Evolutionary conservation across 1,284 basidiomycete genomes (phyloP).

Genomic region (Peniophora sp.): DNA sequence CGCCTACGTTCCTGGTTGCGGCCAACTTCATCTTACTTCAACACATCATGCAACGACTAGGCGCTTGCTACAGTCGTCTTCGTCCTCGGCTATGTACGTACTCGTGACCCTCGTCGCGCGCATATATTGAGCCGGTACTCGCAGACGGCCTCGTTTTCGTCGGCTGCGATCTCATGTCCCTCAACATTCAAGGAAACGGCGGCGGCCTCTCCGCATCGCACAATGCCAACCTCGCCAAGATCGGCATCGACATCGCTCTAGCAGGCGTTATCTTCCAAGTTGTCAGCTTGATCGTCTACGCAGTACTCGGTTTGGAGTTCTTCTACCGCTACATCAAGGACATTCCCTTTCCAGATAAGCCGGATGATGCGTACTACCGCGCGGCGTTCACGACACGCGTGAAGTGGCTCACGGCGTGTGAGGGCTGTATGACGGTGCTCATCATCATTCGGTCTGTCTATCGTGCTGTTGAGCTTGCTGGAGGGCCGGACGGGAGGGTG

Average conservation of each 20-base stretch:
- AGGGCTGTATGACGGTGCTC: not conserved
- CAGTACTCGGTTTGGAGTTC: not conserved
- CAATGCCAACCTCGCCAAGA: not conserved
- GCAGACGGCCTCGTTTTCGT: not conserved
- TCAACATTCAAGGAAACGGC: not conserved
- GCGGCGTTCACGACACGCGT: not conserved
- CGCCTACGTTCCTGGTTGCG: not conserved
- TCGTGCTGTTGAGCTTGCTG: not conserved
- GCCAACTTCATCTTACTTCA: not conserved
- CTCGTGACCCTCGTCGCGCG: too few species aligned
- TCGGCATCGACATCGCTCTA: not conserved
- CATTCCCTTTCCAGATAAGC: not conserved
- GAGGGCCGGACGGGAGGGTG: not conserved
- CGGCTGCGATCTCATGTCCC: not conserved
- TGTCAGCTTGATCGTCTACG: not conserved
- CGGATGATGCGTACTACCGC: not conserved
- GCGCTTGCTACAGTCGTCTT: not conserved
- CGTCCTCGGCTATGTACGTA: not conserved
- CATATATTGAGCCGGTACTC: not conserved
- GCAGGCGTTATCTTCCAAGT: not conserved
- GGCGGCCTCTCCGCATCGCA: not conserved
- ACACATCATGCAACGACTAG: not conserved
- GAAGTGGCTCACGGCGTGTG: not conserved
- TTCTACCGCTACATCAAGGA: not conserved
- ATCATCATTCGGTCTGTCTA: not conserved